Base-by-base conservation (phyloP, 140 eudicot species). In the Erigeron philadelphicus region DNA sequence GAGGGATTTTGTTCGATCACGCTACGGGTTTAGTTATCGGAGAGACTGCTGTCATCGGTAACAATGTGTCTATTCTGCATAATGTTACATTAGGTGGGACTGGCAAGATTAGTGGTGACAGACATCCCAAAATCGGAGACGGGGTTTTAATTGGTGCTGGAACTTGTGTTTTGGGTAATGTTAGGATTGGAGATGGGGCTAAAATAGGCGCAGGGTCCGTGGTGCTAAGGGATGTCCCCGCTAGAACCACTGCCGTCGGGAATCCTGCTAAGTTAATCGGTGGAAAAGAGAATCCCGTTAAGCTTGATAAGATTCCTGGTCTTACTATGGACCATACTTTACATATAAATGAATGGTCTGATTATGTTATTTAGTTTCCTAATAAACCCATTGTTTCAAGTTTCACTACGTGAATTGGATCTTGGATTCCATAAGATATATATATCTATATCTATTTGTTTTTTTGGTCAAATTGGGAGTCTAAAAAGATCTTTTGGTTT, bases 261-360 rank as follows among this genome's bases (percentile, higher is more conserved):
- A 86, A 86, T n/a, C 92, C 92, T 11, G 92, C 92, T 7, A 80
- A 79, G 82, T 73, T 86, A 11, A 73, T 86, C 48, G 92, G 92
- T 5, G 90, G 90, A 21, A 85, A 82, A 16, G 82, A 82, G 40
- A 85, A 85, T 64, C 92, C 92, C 6, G 18, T 75, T 72, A 86
- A 11, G 74, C 88, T 71, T 48, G 82, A 83, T 73, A 83, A 86
- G 74, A 77, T 80, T 47, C 92, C 92, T 54, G 83, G 88, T 58
- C 80, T 82, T 68, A 86, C 92, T 44, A 86, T 86, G 92, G 92
- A 86, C 74, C 92, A 86, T 75, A 86, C 89, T 66, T 86, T 81
- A 25, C 76, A 86, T 81, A 83, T 86, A 40, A 52, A 19, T 62
- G 76, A 81, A 13, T 83, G 88, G 86, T 86, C 86, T 79, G 87